These are phyloP conservation scores for Lactifluus hygrophoroides DNA, from an alignment of 768 basidiomycete genomes.

Conservation along the genomic window DNA sequence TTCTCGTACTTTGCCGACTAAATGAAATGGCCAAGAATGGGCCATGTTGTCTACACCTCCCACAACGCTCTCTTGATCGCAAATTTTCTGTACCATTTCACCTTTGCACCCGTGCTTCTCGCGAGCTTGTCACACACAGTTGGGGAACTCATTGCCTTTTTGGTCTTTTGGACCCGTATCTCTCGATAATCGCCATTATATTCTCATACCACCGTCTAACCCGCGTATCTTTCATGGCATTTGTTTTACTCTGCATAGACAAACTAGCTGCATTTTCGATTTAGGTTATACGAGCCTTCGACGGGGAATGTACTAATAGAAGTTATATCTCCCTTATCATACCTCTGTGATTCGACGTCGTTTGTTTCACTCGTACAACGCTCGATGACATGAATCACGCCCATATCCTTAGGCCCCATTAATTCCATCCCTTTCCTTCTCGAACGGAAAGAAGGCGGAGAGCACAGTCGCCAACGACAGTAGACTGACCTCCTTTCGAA, in stretches of 20 bases:
- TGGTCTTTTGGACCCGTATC: conserved; percentile 4
- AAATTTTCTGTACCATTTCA: conserved; percentile 8
- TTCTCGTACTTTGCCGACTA: conserved; percentile 8
- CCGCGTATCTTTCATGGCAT: conserved; percentile 7
- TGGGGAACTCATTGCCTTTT: conserved; percentile 9
- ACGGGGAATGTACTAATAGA: conserved; percentile 7
- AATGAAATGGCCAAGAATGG: conserved; percentile 4
- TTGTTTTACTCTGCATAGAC: not conserved
- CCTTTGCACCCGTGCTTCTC: conserved; percentile 14
- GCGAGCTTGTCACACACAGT: conserved; percentile 2
- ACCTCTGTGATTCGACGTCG: not conserved
- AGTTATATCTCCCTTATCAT: conserved; percentile 11
- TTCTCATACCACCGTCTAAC: conserved; percentile 2
- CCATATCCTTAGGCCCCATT: not conserved
- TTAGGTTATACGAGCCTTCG: not conserved
- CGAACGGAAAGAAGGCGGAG: not conserved
- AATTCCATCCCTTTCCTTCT: not conserved
- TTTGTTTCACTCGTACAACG: not conserved
- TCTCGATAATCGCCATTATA: not conserved
- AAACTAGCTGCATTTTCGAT: not conserved
- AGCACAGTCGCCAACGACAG: not conserved
- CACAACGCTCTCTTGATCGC: not conserved
- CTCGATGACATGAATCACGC: not conserved
- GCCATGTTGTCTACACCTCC: conserved; percentile 5
- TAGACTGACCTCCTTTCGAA: not conserved